Conservation (phyloP, 1,284 basidiomycete species). For the Microbotryum scabiosae region DNA sequence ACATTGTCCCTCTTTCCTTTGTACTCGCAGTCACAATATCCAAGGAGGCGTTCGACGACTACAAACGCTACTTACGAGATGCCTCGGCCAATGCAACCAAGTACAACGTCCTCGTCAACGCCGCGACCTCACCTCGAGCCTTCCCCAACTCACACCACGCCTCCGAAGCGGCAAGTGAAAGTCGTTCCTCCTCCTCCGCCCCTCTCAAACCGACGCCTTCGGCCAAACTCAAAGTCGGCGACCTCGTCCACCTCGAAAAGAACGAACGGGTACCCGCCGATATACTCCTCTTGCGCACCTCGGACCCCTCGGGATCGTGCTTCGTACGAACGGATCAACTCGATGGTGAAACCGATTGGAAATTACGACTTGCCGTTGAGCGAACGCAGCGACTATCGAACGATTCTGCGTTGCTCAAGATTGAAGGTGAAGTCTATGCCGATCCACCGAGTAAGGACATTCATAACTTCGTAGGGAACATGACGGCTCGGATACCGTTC, state of each 20-base stretch:
- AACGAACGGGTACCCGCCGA: constrained; percentile 96
- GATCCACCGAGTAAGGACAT: constrained; percentile 96
- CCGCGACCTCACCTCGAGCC: constrained; percentile 36
- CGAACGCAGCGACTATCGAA: constrained; percentile 67
- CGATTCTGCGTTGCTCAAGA: constrained; percentile 56
- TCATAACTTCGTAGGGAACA: constrained; percentile 86
- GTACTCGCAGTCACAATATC: constrained; percentile 93
- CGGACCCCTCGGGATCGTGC: constrained; percentile 79
- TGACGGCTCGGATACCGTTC: constrained; percentile 53
- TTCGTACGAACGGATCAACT: constrained; percentile 97
- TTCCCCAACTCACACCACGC: constrained; percentile 19
- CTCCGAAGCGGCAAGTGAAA: neutral
- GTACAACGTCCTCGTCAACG: constrained; percentile 68
- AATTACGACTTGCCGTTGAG: constrained; percentile 79
- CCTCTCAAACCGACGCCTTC: constrained; percentile 57
- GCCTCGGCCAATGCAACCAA: constrained; percentile 87
- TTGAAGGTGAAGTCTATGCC: constrained; percentile 81
- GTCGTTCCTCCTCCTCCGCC: constrained; percentile 12
- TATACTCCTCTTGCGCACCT: constrained; percentile 79
- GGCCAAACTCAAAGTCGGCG: constrained; percentile 80
- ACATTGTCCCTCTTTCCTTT: constrained; percentile 91
- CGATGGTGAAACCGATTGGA: constrained; percentile 99
- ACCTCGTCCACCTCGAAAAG: constrained; percentile 87
- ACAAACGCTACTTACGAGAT: constrained; percentile 83
- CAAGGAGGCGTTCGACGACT: constrained; percentile 98